Evolutionary conservation across 202 grass and related monocot species (phyloP).

Genomic region (Setaria italica): DNA sequence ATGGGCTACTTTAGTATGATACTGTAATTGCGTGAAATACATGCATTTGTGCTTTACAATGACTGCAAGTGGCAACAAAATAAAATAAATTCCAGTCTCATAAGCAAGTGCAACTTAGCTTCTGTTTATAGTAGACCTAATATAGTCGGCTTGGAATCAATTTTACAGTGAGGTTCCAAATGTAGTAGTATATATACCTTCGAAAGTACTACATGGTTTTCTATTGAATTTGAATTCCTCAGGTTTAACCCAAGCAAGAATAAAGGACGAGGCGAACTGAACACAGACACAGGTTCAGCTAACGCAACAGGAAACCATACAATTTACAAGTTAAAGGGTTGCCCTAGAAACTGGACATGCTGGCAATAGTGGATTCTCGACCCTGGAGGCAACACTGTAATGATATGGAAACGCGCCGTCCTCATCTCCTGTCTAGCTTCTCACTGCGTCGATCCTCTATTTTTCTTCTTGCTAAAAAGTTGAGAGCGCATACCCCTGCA

Average conservation of each 20-base stretch:
- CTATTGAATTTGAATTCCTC: not conserved
- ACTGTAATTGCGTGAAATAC: too few relatives aligned
- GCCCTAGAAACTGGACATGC: not conserved
- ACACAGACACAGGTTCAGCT: not conserved
- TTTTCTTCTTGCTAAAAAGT: constrained; percentile 52
- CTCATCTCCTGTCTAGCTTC: constrained; percentile 57
- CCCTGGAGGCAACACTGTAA: constrained; percentile 44
- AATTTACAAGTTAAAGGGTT: not conserved
- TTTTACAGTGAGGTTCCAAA: too few relatives aligned
- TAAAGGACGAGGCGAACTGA: not conserved
- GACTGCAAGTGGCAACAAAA: too few relatives aligned
- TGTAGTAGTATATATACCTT: too few relatives aligned
- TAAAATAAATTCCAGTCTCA: too few relatives aligned
- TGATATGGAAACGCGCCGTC: constrained; percentile 61
- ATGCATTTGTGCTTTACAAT: too few relatives aligned
- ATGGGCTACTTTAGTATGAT: too few relatives aligned
- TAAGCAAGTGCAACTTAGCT: too few relatives aligned
- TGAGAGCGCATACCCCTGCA: constrained; percentile 18
- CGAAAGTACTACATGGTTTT: not conserved
- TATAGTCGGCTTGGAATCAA: too few relatives aligned
- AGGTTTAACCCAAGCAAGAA: not conserved
- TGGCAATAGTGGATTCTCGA: constrained; percentile 50
- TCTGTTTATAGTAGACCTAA: too few relatives aligned
- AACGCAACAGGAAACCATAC: not conserved
- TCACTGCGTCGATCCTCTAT: constrained; percentile 62